Evolutionary conservation across 345 rosid species (phyloP).

Genomic region (Trapa bicornis): DNA sequence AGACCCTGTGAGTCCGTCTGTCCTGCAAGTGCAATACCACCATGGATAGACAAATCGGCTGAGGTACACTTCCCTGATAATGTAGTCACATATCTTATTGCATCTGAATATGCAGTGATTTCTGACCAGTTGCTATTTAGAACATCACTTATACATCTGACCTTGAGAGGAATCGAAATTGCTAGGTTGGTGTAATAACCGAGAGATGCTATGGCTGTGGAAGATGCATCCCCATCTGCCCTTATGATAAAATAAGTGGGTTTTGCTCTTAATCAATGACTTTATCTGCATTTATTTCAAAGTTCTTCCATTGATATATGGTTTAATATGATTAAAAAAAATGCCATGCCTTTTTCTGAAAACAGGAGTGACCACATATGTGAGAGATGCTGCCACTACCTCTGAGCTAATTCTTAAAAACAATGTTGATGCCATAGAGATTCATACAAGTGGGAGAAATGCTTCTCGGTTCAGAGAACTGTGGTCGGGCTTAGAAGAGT

Average conservation of each 20-base stretch:
- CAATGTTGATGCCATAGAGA: conserved; percentile 49
- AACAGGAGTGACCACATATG: conserved; percentile 28
- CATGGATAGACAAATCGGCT: conserved; percentile 13
- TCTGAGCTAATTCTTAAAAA: conserved; percentile 31
- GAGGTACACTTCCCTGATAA: conserved; percentile 3
- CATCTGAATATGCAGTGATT: not conserved
- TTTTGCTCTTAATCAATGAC: conserved; percentile 2
- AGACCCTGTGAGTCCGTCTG: conserved; percentile 47
- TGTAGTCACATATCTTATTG: not conserved
- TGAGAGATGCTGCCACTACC: conserved; percentile 38
- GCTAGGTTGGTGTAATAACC: conserved; percentile 41
- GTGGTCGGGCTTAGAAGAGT: conserved; percentile 38
- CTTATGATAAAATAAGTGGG: conserved; percentile 48
- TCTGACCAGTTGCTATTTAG: not conserved
- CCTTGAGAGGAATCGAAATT: not conserved
- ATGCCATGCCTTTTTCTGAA: conserved; percentile 2
- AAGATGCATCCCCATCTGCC: conserved; percentile 49
- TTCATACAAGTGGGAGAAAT: conserved; percentile 50
- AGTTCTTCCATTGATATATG: not conserved
- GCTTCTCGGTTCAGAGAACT: conserved; percentile 26
- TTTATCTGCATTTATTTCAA: not conserved
- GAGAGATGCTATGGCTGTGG: conserved; percentile 60
- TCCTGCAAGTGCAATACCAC: conserved; percentile 47
- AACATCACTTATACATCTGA: not conserved
- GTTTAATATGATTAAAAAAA: not conserved